Evolutionary conservation across 2,329 filamentous ascomycete species (phyloP), one percentile per base, ranked within the genome.

Genomic region (Calonectria hawksworthii): DNA sequence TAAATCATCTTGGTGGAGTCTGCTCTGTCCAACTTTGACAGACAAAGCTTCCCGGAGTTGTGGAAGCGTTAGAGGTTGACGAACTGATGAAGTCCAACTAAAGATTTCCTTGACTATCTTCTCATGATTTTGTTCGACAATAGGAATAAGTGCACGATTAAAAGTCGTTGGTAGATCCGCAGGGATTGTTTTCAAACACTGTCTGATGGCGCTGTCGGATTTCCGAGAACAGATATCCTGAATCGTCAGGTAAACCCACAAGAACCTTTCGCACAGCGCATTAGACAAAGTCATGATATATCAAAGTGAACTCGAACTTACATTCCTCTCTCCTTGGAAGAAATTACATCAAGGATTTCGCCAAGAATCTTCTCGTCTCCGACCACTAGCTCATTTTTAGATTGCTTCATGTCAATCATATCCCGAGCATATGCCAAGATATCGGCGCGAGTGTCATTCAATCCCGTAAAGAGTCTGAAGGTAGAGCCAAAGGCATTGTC

Each of bases 151-250:
- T 0, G 75, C 77, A 11, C 77, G 72, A 26, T 79, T n/a, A 9
- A 79, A 74, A 0, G 70, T 77, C 0, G 52, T 16, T 1, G 75
- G 54, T 5, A 79, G 68, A 5, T 79, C 74, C 0, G 51, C 14
- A 0, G 77, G 75, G 0, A 79, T 74, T 0, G 72, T 30, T 18
- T 30, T 3, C 7, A 79, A 63, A 0, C 72, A 66, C 18, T 66
- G 4, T 1, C 66, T 56, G n/a, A 79, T 79, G 0, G 72, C 70
- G 0, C 36, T 36, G n/a, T 77, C 77, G 4, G 14, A 64, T n/a
- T 63, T 76, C 0, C 50, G n/a, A 10, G 72, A 69, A 13, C 77
- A 77, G 1, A 79, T 54, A 10, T 76, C 77, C 23, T 78, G 70
- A 0, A 79, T 74, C 0, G 28, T 28, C 0, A 79, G 64, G 18